Evolutionary conservation across 1,284 basidiomycete species (phyloP), one percentile per base, ranked within the genome.

Genomic region (Apiotrichum porosum): DNA sequence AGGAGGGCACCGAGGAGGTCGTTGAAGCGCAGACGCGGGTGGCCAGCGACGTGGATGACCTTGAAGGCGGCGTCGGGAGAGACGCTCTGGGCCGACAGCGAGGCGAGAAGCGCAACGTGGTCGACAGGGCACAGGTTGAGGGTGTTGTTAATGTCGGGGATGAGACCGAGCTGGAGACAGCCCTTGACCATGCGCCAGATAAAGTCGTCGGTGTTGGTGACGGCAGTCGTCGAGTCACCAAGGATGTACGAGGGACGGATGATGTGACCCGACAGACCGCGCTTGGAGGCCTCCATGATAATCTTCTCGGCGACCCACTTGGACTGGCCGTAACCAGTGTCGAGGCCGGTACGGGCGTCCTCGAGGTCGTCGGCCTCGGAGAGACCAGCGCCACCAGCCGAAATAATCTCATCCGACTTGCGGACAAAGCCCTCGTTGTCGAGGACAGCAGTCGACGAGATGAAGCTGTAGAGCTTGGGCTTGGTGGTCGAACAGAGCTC

Each of bases 151-250:
- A 99, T 97, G 69, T 99, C 89, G 1, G 95, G 95, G 3, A 93
- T 84, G 36, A 92, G 81, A 3, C 94, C 94, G 6, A 98, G 83
- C 72, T 99, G 95, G 39, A 95, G 80, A 68, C 92, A 97, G 21
- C 95, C 95, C 74, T 98, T 98, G 68, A 97, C 89, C 68, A 99
- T 78, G 18, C 95, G 83, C 93, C 94, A 97, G 47, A 99, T 81
- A 74, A 99, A 99, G 73, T 99, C 95, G 64, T 99, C 95, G 31
- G 95, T 98, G 75, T 99, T 99, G 23, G 93, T 97, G 3, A 97
- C 93, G 42, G 88, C 92, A 21, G 84, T 83, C 51, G 75, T 74
- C 13, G 92, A 90, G 73, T 97, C 90, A 38, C 95, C 95, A 33
- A 99, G 88, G 34, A 99, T 85, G 75, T 99, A 99, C 8, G 92